A percentile compares a stretch with the other conserved stretches of the same genome.
These are phyloP conservation scores for Yarrowia porcina DNA, from an alignment of 805 yeast species.

Conservation along the genomic window DNA sequence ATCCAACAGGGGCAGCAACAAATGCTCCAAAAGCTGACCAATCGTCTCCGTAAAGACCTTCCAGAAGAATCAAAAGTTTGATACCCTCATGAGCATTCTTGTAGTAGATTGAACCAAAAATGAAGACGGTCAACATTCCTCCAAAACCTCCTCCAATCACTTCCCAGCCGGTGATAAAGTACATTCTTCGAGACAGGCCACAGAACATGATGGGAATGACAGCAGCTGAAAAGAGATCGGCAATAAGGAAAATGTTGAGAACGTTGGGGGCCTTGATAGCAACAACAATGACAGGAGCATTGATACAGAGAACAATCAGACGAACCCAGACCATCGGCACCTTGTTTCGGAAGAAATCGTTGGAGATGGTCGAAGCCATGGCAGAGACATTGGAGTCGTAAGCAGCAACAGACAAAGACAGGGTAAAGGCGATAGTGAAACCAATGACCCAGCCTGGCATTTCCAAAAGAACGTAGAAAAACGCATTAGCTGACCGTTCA, in stretches of 20 bases:
- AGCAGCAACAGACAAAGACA: conserved; percentile 78
- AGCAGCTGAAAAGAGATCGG: conserved; percentile 83
- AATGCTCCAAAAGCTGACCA: conserved; percentile 97
- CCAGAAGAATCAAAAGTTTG: conserved; percentile 55
- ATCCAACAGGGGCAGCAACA: conserved; percentile 84
- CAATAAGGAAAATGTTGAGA: conserved; percentile 82
- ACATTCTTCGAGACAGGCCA: conserved; percentile 65
- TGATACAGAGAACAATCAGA: conserved; percentile 63
- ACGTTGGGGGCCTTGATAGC: conserved; percentile 82
- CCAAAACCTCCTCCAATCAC: conserved; percentile 81
- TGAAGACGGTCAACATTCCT: conserved; percentile 72
- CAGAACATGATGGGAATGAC: conserved; percentile 79
- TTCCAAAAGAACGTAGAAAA: conserved; percentile 63
- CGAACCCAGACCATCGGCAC: conserved; percentile 66
- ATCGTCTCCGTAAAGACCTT: conserved; percentile 73
- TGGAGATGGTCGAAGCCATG: conserved; percentile 81
- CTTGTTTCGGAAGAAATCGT: conserved; percentile 83
- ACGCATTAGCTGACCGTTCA: conserved; percentile 47
- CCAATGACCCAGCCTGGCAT: conserved; percentile 88
- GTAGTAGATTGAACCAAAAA: conserved; percentile 81
- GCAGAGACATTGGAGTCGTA: conserved; percentile 88
- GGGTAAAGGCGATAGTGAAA: conserved; percentile 69
- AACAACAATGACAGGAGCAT: conserved; percentile 81
- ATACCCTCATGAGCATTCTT: conserved; percentile 73
- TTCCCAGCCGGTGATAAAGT: conserved; percentile 74